phyloP scores from a whole-genome alignment of 768 basidiomycete genomes.

The Naganishia onofrii region DNA sequence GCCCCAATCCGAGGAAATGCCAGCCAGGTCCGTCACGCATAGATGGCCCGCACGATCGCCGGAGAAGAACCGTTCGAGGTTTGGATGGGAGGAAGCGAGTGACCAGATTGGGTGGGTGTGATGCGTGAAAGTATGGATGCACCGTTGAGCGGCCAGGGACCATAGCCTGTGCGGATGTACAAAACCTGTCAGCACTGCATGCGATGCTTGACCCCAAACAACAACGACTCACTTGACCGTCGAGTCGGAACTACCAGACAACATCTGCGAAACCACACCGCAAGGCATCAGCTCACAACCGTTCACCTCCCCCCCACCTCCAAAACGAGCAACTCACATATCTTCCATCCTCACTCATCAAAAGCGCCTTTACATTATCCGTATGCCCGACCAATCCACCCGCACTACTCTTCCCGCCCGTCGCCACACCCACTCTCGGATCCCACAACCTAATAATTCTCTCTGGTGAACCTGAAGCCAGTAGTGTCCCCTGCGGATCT shows the following conservation, averaged over 20 bases:
- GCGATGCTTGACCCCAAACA: not conserved
- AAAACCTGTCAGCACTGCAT: not conserved
- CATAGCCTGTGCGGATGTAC: constrained; percentile 68
- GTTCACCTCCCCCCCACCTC: no score
- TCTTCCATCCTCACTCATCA: constrained; percentile 84
- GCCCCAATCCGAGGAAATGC: constrained; percentile 65
- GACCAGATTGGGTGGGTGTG: constrained; percentile 92
- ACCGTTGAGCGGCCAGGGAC: constrained; percentile 81
- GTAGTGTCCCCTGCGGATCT: constrained; percentile 64
- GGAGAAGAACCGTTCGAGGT: constrained; percentile 85
- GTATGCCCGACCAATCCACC: constrained; percentile 91
- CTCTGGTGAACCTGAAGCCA: constrained; percentile 90
- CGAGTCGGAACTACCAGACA: constrained; percentile 52
- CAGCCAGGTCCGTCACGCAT: constrained; percentile 86
- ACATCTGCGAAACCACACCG: constrained; percentile 36
- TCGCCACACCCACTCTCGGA: constrained; percentile 64
- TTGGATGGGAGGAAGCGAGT: constrained; percentile 79
- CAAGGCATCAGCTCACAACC: not conserved
- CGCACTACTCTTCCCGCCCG: constrained; percentile 59
- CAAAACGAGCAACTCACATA: no score
- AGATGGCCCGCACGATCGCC: constrained; percentile 86
- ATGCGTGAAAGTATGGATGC: constrained; percentile 92
- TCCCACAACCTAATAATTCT: constrained; percentile 90
- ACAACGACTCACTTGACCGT: constrained; percentile 47
- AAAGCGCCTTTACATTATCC: constrained; percentile 87